A percentile compares a stretch with the other conserved stretches of the same genome.
These are phyloP conservation scores for Graphilbum fragrans DNA, from an alignment of 2,329 filamentous ascomycete genomes.

Conservation along the genomic window DNA sequence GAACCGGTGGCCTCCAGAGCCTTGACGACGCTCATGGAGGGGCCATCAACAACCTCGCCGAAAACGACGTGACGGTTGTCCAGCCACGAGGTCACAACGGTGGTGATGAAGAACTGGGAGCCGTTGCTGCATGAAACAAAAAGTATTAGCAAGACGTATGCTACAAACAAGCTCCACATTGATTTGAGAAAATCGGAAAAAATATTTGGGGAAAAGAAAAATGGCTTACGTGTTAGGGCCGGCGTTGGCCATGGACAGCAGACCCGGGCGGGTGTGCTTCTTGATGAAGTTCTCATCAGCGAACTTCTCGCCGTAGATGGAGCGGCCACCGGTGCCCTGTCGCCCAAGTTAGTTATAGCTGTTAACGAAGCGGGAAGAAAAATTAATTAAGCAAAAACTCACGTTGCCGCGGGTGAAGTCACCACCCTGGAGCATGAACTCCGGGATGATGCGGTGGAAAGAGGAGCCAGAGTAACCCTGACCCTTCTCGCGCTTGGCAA, in stretches of 20 bases:
- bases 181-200: background rate
- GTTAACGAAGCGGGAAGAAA: background rate
- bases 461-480: slow-evolving; percentile 72
- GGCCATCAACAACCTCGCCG: slow-evolving; percentile 52
- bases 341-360: slow-evolving; percentile 5
- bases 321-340: slow-evolving; percentile 81
- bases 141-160: no score
- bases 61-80: slow-evolving; percentile 78
- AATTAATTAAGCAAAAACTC: slow-evolving; percentile 24
- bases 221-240: slow-evolving; percentile 71
- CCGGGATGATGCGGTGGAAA: slow-evolving; percentile 87
- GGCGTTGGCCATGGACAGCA: slow-evolving; percentile 92
- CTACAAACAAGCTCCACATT: no score
- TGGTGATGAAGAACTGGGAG: slow-evolving; percentile 96
- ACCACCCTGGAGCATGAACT: slow-evolving; percentile 94
- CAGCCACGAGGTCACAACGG: slow-evolving; percentile 77
- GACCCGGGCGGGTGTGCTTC: slow-evolving; percentile 62
- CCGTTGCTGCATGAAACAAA: slow-evolving; percentile 53
- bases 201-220: background rate
- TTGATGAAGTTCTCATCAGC: slow-evolving; percentile 80
- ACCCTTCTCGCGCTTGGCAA: slow-evolving; percentile 71
- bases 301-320: slow-evolving; percentile 94
- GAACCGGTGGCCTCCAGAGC: slow-evolving; percentile 49
- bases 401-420: slow-evolving; percentile 91
- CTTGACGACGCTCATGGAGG: slow-evolving; percentile 41